Evolutionary conservation across 106 monocot species (phyloP).

Genomic region (Dioscorea dumetorum): DNA sequence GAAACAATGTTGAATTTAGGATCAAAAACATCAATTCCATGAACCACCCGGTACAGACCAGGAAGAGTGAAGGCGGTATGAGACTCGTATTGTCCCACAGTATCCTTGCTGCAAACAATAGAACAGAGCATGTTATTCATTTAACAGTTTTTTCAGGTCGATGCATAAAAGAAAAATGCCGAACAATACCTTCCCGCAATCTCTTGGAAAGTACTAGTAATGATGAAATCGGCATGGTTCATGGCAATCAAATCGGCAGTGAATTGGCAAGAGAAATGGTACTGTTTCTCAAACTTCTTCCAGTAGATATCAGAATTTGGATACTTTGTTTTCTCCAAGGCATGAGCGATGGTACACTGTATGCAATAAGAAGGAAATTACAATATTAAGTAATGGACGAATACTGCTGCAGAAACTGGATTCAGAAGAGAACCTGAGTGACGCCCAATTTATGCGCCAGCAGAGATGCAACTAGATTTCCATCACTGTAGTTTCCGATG

Average conservation of each 20-base stretch:
- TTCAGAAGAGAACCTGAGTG: conserved; percentile 36
- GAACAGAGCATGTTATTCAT: background rate
- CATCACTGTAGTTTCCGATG: conserved; percentile 81
- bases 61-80: conserved; percentile 76
- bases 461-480: conserved; percentile 71
- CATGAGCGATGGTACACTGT: conserved; percentile 80
- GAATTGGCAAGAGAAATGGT: conserved; percentile 85
- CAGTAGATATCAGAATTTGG: conserved; percentile 74
- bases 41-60: conserved; percentile 71
- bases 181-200: conserved; percentile 62
- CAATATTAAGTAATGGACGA: background rate
- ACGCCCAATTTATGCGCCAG: conserved; percentile 70
- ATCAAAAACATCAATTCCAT: conserved; percentile 76
- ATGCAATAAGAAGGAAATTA: background rate
- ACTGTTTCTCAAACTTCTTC: conserved; percentile 72
- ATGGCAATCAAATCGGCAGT: conserved; percentile 80
- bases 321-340: conserved; percentile 82
- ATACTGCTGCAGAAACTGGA: background rate
- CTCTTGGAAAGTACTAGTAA: conserved; percentile 81
- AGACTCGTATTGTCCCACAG: conserved; percentile 73
- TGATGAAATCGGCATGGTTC: conserved; percentile 83
- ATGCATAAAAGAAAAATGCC: background rate
- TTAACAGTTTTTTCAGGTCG: background rate
- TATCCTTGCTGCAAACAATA: conserved; percentile 56
- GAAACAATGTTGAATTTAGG: conserved; percentile 84